A percentile compares a stretch with the other conserved stretches of the same genome.
phyloP scores from a whole-genome alignment of 805 yeast genomes.

The Grigorovia humatica region DNA sequence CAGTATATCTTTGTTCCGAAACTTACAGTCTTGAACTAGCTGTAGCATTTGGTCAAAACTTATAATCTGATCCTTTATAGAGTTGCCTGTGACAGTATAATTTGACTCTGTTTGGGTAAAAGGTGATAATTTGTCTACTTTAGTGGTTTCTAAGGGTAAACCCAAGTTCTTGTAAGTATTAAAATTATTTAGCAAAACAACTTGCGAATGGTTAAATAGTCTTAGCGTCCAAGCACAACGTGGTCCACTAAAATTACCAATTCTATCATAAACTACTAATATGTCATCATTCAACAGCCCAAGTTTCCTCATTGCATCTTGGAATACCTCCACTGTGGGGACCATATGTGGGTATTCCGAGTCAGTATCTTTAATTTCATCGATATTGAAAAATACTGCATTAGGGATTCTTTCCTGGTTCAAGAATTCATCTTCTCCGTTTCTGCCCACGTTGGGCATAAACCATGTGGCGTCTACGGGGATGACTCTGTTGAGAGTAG shows the following conservation, averaged over 20 bases:
- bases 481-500: slow-evolving; percentile 27
- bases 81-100: slow-evolving; percentile 30
- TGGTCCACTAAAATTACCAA: slow-evolving; percentile 80
- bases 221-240: slow-evolving; percentile 87
- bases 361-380: slow-evolving; percentile 45
- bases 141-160: slow-evolving; percentile 35
- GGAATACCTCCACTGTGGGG: slow-evolving; percentile 52
- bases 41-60: slow-evolving; percentile 55
- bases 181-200: slow-evolving; percentile 63
- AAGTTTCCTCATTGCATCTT: slow-evolving; percentile 38
- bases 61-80: slow-evolving; percentile 41
- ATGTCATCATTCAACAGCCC: slow-evolving; percentile 49
- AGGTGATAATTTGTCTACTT: slow-evolving; percentile 8
- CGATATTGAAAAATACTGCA: slow-evolving; percentile 72
- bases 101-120: slow-evolving; percentile 13
- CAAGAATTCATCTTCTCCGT: slow-evolving; percentile 48
- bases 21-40: slow-evolving; percentile 33
- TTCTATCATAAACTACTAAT: slow-evolving; percentile 74
- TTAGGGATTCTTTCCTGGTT: slow-evolving; percentile 48
- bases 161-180: slow-evolving; percentile 38
- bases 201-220: slow-evolving; percentile 64
- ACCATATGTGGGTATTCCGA: slow-evolving; percentile 86
- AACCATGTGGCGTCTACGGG: slow-evolving; percentile 91
- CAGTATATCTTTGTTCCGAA: neutral
- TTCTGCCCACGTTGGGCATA: slow-evolving; percentile 62